phyloP scores from a whole-genome alignment of 768 basidiomycete genomes.

The Cystofilobasidium bisporidii region DNA sequence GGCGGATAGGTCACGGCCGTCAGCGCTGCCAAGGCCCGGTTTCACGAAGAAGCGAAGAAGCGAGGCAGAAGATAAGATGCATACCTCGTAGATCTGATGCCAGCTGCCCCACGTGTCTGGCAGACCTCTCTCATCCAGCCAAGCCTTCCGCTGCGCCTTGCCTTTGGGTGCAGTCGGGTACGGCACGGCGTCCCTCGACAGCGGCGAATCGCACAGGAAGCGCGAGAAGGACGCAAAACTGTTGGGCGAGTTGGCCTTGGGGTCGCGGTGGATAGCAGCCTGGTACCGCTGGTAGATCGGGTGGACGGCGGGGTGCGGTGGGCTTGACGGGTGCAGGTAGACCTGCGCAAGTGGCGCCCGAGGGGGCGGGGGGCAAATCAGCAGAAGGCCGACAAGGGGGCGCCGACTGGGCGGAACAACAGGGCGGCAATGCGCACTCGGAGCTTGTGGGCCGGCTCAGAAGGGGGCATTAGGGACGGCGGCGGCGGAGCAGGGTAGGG shows the following conservation, averaged over 20 bases:
- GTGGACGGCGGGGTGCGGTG: constrained; percentile 21
- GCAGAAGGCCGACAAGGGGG: background rate
- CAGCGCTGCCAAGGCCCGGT: no score
- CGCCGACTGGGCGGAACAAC: no score
- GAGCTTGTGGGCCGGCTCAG: background rate
- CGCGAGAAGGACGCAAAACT: constrained; percentile 19
- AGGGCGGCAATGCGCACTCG: no score
- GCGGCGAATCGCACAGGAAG: constrained; percentile 26
- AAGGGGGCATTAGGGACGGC: constrained; percentile 34
- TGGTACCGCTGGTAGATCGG: constrained; percentile 22
- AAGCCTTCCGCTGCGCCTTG: background rate
- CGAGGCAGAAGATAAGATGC: background rate
- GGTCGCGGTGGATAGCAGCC: constrained; percentile 16
- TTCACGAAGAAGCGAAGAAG: background rate
- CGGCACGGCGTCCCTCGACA: background rate
- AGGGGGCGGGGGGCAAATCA: no score
- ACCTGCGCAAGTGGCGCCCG: background rate
- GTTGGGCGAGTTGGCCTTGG: background rate
- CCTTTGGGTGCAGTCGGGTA: constrained; percentile 1
- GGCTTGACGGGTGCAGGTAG: constrained; percentile 19
- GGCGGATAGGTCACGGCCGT: no score
- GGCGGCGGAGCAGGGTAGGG: background rate
- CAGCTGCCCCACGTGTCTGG: constrained; percentile 18
- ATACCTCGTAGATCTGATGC: constrained; percentile 22
- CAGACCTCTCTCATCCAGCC: constrained; percentile 1